These are phyloP conservation scores for Uronychia setigera DNA, from an alignment of 73 alveolate genomes.

Conservation along the genomic window DNA sequence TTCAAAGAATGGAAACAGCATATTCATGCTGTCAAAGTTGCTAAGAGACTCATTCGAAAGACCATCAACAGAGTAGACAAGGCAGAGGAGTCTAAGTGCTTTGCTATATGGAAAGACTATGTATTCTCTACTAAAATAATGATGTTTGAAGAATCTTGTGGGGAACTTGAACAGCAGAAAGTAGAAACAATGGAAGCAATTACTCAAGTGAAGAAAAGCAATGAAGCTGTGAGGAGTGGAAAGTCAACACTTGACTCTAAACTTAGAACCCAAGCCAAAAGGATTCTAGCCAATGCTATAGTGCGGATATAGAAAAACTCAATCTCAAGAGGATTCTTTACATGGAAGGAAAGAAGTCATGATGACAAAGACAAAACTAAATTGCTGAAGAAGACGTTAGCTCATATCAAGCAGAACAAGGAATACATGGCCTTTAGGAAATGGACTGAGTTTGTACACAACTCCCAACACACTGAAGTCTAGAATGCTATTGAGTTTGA, in stretches of 20 bases:
- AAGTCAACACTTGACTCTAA: conserved; percentile 31
- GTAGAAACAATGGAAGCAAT: conserved; percentile 18
- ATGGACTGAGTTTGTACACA: conserved; percentile 37
- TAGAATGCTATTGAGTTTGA: conserved; percentile 7
- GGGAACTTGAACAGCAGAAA: conserved; percentile 7
- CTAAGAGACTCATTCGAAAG: conserved; percentile 25
- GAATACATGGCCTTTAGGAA: conserved; percentile 36
- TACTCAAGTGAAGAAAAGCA: conserved; percentile 2
- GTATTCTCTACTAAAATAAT: conserved; percentile 8
- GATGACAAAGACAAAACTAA: conserved; percentile 10
- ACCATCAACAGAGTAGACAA: conserved; percentile 37
- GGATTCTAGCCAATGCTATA: conserved; percentile 44
- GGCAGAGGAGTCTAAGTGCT: conserved; percentile 16
- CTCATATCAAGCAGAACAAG: conserved; percentile 30
- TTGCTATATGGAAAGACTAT: conserved; percentile 33
- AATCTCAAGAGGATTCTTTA: conserved; percentile 48
- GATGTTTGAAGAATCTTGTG: conserved; percentile 22
- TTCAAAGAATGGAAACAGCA: conserved; percentile 30
- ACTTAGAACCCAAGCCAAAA: conserved; percentile 33
- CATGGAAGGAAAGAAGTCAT: conserved; percentile 40
- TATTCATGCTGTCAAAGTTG: conserved; percentile 11
- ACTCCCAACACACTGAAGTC: conserved; percentile 23
- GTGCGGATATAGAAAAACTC: conserved; percentile 14
- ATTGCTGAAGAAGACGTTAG: conserved; percentile 10
- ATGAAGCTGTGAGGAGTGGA: conserved; percentile 25